These are phyloP conservation scores for Kodamaea kakaduensis DNA, from an alignment of 805 yeast genomes.

Conservation along the genomic window DNA sequence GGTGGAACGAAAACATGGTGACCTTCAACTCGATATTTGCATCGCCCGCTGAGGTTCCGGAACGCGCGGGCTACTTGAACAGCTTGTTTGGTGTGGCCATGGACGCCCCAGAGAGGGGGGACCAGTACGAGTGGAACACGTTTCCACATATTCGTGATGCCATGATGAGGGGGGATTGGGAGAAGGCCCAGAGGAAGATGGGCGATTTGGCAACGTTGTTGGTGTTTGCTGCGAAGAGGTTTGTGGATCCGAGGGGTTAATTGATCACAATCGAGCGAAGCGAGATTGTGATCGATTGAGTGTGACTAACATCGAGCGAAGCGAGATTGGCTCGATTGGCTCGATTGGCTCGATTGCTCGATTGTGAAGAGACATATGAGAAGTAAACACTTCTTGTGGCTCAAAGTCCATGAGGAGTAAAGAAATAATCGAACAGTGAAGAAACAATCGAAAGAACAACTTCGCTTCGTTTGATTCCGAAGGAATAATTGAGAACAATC, in stretches of 20 bases:
- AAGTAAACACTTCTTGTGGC: too few species aligned
- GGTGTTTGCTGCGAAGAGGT: constrained; percentile 15
- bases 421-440: too few species aligned
- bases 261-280: too few species aligned
- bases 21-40: constrained; percentile 53
- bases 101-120: constrained; percentile 43
- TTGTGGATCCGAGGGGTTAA: constrained; percentile 7
- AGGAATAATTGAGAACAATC: too few species aligned
- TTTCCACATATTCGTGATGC: constrained; percentile 79
- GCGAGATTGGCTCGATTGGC: too few species aligned
- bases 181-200: constrained; percentile 52
- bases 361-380: too few species aligned
- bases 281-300: too few species aligned
- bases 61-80: constrained; percentile 68
- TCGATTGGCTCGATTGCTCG: too few species aligned
- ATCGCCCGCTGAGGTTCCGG: constrained; percentile 20
- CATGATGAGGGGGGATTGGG: constrained; percentile 46
- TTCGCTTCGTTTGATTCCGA: too few species aligned
- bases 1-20: constrained; percentile 70
- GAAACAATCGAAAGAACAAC: too few species aligned
- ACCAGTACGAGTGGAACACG: constrained; percentile 51
- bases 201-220: constrained; percentile 34
- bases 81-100: constrained; percentile 65
- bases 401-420: too few species aligned
- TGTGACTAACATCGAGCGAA: too few species aligned